Evolutionary conservation across 257 asterid genomes (phyloP), one percentile per base, ranked within the genome.

Genomic region (Nicotiana undulata): DNA sequence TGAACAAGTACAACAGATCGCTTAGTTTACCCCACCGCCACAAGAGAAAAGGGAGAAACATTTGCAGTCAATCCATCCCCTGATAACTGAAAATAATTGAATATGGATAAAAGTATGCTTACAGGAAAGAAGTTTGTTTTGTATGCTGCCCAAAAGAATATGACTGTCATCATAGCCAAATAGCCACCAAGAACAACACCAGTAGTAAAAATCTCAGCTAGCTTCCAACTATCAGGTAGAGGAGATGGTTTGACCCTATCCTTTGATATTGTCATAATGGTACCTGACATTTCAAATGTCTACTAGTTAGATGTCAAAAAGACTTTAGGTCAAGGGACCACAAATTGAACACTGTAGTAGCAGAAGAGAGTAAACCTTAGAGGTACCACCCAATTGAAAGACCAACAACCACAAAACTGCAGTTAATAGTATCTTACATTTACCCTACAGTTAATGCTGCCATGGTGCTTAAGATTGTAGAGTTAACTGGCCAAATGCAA

Each of bases 191-290:
- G 97, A 84, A 95, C 80, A 86, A 95, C 49, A 80, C 98, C 99
- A 52, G 99, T 93, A 20, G 98, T 89, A 46, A 95, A 95, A 26
- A 95, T 95, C 85, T 95, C 99, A 65, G 92, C 86, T 26, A 95
- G 93, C 87, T 95, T 95, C 99, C 99, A 95, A 90, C 99, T 95
- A 85, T 95, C 99, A 0, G 99, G 99, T 44, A 92, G 90, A 64
- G 99, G 99, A 83, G 99, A 93, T 16, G 99, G 99, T 60, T 90
- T 95, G 82, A 95, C 99, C 85, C 98, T 85, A 80, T 95, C 99
- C 86, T 95, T 95, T 15, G 99, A 95, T 85, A 95, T 95, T 53
- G 99, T 93, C 99, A 95, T 95, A 84, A 95, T 95, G 77, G 99
- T 95, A 85, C 99, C 98, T 95, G 85, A 85, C 65, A 86, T 76